These are phyloP conservation scores for Verticillium dahliae DNA, from an alignment of 2,329 filamentous ascomycete genomes.

Conservation along the genomic window DNA sequence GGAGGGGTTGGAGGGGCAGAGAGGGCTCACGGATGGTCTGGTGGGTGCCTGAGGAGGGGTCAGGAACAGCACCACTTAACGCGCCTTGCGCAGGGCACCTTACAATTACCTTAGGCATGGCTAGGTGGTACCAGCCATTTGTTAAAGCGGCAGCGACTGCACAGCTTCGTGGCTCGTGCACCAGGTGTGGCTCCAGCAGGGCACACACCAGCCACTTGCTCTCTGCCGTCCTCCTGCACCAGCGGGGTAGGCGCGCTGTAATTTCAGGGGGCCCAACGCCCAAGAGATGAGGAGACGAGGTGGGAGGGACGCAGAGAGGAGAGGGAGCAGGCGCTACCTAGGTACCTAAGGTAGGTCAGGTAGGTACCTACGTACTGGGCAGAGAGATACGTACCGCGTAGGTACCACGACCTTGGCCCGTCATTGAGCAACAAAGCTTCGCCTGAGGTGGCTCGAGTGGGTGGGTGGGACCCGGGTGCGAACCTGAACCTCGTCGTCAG, in stretches of 20 bases:
- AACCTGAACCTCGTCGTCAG: not conserved
- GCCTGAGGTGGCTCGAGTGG: not conserved
- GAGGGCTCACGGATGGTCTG: too few species aligned
- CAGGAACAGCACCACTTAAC: too few species aligned
- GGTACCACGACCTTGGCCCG: not conserved
- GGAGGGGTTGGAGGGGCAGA: not conserved
- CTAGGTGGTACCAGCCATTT: not conserved
- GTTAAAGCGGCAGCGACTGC: not conserved
- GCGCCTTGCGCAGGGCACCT: too few species aligned
- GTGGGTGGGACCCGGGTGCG: not conserved
- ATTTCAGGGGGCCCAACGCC: not conserved
- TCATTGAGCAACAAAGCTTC: not conserved
- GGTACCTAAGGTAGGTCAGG: too few species aligned
- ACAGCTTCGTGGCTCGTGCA: not conserved
- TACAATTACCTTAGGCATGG: too few species aligned
- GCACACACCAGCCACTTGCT: not conserved
- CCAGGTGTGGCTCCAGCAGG: not conserved
- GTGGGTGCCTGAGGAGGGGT: too few species aligned
- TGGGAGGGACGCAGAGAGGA: not conserved
- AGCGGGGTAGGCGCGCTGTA: not conserved
- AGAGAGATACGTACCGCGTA: too few species aligned
- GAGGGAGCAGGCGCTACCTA: not conserved
- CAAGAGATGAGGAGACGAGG: not conserved
- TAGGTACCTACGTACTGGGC: too few species aligned
- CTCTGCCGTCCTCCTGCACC: not conserved